Conservation (phyloP, 1,284 basidiomycete species). For the Ganoderma resinaceum region DNA sequence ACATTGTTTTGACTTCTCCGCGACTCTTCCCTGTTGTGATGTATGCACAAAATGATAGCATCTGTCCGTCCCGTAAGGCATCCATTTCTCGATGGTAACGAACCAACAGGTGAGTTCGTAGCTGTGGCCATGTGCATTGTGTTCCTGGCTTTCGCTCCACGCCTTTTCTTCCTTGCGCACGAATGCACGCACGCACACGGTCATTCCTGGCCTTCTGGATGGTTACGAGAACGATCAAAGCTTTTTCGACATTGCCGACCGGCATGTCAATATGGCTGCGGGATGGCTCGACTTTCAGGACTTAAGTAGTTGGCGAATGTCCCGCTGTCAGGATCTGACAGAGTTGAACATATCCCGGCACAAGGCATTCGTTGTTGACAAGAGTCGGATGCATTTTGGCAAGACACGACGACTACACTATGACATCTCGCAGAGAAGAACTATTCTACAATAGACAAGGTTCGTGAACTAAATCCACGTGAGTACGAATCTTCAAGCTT, state of each 20-base stretch:
- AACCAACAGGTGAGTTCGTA: constrained; percentile 33
- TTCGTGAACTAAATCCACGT: not conserved
- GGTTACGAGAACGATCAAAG: constrained; percentile 14
- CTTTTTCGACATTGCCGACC: constrained; percentile 19
- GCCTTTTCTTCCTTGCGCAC: constrained; percentile 19
- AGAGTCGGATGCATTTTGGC: not conserved
- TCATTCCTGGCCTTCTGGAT: constrained; percentile 19
- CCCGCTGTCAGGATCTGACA: not conserved
- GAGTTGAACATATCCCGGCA: not conserved
- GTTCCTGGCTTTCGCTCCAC: too few relatives aligned
- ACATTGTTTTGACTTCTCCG: constrained; percentile 38
- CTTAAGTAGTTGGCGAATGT: not conserved
- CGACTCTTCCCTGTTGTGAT: constrained; percentile 36
- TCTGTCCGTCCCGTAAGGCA: too few relatives aligned
- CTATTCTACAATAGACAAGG: not conserved
- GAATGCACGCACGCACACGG: constrained; percentile 21
- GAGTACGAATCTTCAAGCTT: not conserved
- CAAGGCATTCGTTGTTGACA: not conserved
- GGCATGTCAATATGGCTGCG: constrained; percentile 18
- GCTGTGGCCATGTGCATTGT: not conserved
- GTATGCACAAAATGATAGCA: too few relatives aligned
- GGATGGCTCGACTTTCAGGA: constrained; percentile 18
- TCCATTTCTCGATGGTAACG: constrained; percentile 41
- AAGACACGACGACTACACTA: not conserved
- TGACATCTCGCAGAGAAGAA: not conserved